phyloP scores from a whole-genome alignment of 345 rosid genomes.

The Excoecaria agallocha region DNA sequence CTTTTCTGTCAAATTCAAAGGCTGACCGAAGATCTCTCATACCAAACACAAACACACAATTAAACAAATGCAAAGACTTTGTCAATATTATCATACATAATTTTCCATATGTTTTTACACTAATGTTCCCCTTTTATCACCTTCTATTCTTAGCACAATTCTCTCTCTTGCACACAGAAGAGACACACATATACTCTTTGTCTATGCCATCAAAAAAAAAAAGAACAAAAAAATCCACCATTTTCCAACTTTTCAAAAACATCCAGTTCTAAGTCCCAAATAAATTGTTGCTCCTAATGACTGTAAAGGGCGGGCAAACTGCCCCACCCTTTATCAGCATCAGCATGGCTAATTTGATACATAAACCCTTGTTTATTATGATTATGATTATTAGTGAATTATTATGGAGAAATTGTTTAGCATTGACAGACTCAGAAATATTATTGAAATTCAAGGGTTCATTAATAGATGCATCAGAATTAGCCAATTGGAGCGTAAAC shows the following conservation, averaged over 20 bases:
- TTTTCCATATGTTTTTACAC: not conserved
- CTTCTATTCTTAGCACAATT: slow-evolving; percentile 34
- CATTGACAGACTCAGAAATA: slow-evolving; percentile 39
- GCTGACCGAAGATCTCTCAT: slow-evolving; percentile 30
- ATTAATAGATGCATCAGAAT: slow-evolving; percentile 27
- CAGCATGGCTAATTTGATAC: slow-evolving; percentile 12
- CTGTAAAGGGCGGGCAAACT: slow-evolving; percentile 61
- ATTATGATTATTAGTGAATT: slow-evolving; percentile 6
- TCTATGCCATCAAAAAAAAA: slow-evolving; percentile 35
- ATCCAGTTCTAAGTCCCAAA: not conserved
- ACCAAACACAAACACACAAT: not conserved
- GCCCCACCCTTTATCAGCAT: slow-evolving; percentile 28
- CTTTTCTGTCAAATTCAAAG: slow-evolving; percentile 18
- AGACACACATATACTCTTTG: not conserved
- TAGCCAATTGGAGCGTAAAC: slow-evolving; percentile 45
- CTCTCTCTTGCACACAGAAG: not conserved
- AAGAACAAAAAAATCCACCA: slow-evolving; percentile 13
- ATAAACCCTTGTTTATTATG: not conserved
- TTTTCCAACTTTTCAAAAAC: not conserved
- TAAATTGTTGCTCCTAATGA: slow-evolving; percentile 32
- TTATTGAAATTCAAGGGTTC: slow-evolving; percentile 64
- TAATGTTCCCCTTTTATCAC: not conserved
- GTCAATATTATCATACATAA: slow-evolving; percentile 1
- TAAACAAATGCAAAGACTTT: slow-evolving; percentile 14
- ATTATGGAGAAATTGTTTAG: slow-evolving; percentile 4